A percentile compares a stretch with the other conserved stretches of the same genome.
Conservation (phyloP, 176 grass and related monocot genomes). For the Guadua angustifolia region DNA sequence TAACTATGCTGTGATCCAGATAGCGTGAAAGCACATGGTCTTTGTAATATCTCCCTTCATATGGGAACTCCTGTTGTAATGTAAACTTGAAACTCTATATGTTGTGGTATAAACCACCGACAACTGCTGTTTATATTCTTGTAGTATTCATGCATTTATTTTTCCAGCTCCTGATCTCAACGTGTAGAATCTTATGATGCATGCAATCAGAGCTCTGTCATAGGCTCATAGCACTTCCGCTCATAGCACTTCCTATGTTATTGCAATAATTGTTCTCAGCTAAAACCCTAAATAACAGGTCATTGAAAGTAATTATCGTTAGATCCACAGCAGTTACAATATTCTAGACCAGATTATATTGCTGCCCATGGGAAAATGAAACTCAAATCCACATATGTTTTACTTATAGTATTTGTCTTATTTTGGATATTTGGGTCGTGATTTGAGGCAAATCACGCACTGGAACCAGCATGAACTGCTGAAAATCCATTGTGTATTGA, state of each 20-base stretch:
- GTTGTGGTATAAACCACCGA: not conserved
- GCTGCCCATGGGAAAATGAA: not conserved
- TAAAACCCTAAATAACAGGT: constrained; percentile 15
- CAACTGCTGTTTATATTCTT: not conserved
- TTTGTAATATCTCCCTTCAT: not conserved
- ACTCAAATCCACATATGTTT: constrained; percentile 4
- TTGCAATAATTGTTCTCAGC: not conserved
- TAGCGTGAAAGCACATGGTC: not conserved
- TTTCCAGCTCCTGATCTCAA: not conserved
- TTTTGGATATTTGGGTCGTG: not conserved
- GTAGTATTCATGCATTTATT: not conserved
- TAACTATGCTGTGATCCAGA: constrained; percentile 1
- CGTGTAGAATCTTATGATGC: constrained; percentile 1
- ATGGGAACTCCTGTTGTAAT: constrained; percentile 7
- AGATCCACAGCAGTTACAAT: not conserved
- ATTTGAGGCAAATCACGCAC: not conserved
- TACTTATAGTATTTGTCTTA: not conserved
- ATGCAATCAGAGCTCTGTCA: constrained; percentile 15
- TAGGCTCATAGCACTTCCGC: not conserved
- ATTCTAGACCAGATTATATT: constrained; percentile 4
- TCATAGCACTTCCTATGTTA: not conserved
- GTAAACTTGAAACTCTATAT: constrained; percentile 1
- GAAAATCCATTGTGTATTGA: not conserved
- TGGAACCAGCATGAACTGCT: not conserved
- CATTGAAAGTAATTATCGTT: not conserved